Evolutionary conservation across 2,329 filamentous ascomycete genomes (phyloP).

Genomic region (Diaporthe ilicicola): DNA sequence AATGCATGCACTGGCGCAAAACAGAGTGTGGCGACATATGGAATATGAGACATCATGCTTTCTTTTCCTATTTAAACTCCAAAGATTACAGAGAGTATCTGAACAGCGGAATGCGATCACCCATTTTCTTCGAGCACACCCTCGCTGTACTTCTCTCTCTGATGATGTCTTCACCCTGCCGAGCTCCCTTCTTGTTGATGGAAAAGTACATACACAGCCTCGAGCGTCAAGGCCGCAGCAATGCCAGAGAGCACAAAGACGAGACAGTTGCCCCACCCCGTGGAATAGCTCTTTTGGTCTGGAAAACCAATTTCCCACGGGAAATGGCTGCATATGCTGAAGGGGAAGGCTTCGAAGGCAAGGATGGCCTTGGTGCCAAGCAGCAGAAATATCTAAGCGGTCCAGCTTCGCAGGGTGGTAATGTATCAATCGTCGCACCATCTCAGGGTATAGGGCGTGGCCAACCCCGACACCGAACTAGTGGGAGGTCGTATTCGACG

Average conservation of each 20-base stretch:
- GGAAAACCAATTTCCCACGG: not conserved
- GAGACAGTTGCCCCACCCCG: not conserved
- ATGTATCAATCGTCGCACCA: too few species aligned
- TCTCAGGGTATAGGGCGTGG: too few species aligned
- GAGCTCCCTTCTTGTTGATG: not conserved
- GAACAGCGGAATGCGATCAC: not conserved
- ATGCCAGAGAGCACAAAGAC: not conserved
- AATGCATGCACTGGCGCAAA: too few species aligned
- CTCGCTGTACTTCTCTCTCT: not conserved
- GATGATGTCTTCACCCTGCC: not conserved
- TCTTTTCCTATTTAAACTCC: not conserved
- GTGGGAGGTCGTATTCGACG: too few species aligned
- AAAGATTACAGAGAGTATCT: not conserved
- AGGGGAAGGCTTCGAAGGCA: too few species aligned
- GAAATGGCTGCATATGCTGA: too few species aligned
- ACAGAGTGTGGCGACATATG: too few species aligned
- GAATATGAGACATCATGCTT: too few species aligned
- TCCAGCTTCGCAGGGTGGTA: too few species aligned
- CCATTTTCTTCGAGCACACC: not conserved
- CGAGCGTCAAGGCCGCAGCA: not conserved
- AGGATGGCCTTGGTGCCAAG: too few species aligned
- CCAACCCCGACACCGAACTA: too few species aligned
- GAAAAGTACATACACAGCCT: not conserved
- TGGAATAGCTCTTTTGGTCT: not conserved
- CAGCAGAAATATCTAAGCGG: too few species aligned